These are phyloP conservation scores for Keqinozyma sinolaborantium DNA, from an alignment of 1,139 yeast species.

Conservation along the genomic window DNA sequence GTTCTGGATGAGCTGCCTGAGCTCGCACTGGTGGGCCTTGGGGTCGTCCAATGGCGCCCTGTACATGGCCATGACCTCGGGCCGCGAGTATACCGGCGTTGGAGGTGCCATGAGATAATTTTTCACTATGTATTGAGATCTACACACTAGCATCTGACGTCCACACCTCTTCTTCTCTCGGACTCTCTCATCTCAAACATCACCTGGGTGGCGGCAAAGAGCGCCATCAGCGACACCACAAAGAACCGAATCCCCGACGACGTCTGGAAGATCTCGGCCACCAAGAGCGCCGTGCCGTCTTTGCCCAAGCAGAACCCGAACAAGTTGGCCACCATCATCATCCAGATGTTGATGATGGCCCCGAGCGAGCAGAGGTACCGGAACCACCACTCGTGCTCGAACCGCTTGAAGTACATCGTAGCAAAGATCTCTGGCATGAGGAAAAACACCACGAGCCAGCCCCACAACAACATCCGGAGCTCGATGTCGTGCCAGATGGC, in stretches of 20 bases:
- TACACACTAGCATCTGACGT: slow-evolving; percentile 67
- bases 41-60: slow-evolving; percentile 27
- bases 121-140: not conserved
- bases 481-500: slow-evolving; percentile 99
- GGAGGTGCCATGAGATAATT: slow-evolving; percentile 41
- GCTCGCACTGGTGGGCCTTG: slow-evolving; percentile 34
- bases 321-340: slow-evolving; percentile 96
- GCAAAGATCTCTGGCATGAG: slow-evolving; percentile 82
- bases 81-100: slow-evolving; percentile 35
- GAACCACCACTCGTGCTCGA: slow-evolving; percentile 59
- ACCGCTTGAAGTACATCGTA: slow-evolving; percentile 43
- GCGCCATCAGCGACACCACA: slow-evolving; percentile 56
- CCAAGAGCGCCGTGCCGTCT: slow-evolving; percentile 71
- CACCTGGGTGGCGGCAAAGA: slow-evolving; percentile 84
- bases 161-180: slow-evolving; percentile 80
- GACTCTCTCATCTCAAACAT: slow-evolving; percentile 92
- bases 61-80: slow-evolving; percentile 26
- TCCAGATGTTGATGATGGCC: slow-evolving; percentile 87
- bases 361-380: slow-evolving; percentile 84
- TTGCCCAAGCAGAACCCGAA: slow-evolving; percentile 92
- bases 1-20: slow-evolving; percentile 45
- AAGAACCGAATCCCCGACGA: slow-evolving; percentile 65
- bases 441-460: slow-evolving; percentile 88
- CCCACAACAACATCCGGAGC: slow-evolving; percentile 84
- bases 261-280: slow-evolving; percentile 71